A percentile compares a stretch with the other conserved stretches of the same genome.
Conservation (phyloP, 2,329 filamentous ascomycete species). For the Penicillium sp. region DNA sequence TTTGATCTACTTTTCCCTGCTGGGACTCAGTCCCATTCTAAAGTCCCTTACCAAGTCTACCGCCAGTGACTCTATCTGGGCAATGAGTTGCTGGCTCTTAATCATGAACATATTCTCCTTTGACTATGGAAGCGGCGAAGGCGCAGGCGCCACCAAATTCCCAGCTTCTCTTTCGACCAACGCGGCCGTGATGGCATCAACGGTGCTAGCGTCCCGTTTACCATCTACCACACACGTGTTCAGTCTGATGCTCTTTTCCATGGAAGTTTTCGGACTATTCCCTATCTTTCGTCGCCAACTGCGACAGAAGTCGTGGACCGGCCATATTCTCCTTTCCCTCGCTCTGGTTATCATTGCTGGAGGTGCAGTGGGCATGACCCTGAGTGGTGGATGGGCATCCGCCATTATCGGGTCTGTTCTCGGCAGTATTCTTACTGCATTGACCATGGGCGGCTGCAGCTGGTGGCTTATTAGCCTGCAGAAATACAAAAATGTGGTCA, state of each 20-base stretch:
- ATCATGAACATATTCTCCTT: conserved; percentile 97
- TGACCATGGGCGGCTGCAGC: conserved; percentile 87
- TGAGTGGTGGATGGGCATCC: conserved; percentile 51
- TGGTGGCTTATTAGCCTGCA: conserved; percentile 98
- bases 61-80: conserved; percentile 93
- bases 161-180: conserved; percentile 77
- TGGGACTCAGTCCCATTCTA: conserved; percentile 89
- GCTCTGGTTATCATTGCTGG: conserved; percentile 73
- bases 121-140: conserved; percentile 70
- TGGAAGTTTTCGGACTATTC: conserved; percentile 94
- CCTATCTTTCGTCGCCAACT: conserved; percentile 94
- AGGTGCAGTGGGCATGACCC: conserved; percentile 63
- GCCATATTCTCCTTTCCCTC: conserved; percentile 71
- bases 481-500: conserved; percentile 98
- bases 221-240: conserved; percentile 92
- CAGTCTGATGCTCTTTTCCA: conserved; percentile 87
- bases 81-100: conserved; percentile 87
- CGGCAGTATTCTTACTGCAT: conserved; percentile 65
- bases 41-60: conserved; percentile 94
- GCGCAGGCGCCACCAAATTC: conserved; percentile 44
- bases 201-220: conserved; percentile 83
- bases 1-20: conserved; percentile 85
- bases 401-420: conserved; percentile 68
- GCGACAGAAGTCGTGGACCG: conserved; percentile 71
- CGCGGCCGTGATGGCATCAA: conserved; percentile 91